Conservation (phyloP, 176 grass and related monocot species). For the Areca catechu region DNA sequence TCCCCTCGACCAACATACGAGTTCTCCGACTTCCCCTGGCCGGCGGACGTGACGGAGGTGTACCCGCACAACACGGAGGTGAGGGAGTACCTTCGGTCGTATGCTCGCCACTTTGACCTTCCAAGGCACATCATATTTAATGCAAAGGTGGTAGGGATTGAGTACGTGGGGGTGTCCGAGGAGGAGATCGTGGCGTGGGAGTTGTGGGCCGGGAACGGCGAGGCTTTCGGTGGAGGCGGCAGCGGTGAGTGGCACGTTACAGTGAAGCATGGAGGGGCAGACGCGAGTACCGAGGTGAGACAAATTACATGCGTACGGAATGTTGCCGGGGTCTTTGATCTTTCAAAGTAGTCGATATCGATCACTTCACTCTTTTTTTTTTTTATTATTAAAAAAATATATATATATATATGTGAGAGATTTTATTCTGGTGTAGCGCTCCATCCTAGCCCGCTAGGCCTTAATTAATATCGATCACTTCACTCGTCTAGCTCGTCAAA, state of each 20-base stretch:
- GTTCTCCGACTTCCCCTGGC: slow-evolving; percentile 86
- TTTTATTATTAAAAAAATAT: too few species aligned
- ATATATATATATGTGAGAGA: too few species aligned
- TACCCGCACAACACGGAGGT: slow-evolving; percentile 45
- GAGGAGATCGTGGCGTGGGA: slow-evolving; percentile 34
- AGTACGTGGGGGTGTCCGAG: slow-evolving; percentile 26
- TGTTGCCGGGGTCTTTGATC: too few species aligned
- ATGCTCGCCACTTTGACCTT: too few species aligned
- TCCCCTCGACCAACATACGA: slow-evolving; percentile 18
- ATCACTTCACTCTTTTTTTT: too few species aligned
- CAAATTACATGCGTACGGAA: too few species aligned
- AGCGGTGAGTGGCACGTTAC: slow-evolving; percentile 45
- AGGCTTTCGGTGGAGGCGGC: slow-evolving; percentile 44
- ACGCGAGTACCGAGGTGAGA: not conserved
- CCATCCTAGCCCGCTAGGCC: too few species aligned
- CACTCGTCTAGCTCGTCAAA: too few species aligned
- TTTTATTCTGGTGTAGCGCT: too few species aligned
- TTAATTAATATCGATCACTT: too few species aligned
- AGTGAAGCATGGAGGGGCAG: slow-evolving; percentile 17
- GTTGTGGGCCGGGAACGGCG: too few species aligned
- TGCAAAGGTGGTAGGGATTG: slow-evolving; percentile 24
- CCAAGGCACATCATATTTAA: slow-evolving; percentile 34
- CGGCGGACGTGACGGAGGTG: slow-evolving; percentile 21
- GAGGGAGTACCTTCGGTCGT: slow-evolving; percentile 47
- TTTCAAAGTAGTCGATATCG: too few species aligned